Conservation (phyloP, 1,284 basidiomycete species). For the Cystobasidium slooffiae region DNA sequence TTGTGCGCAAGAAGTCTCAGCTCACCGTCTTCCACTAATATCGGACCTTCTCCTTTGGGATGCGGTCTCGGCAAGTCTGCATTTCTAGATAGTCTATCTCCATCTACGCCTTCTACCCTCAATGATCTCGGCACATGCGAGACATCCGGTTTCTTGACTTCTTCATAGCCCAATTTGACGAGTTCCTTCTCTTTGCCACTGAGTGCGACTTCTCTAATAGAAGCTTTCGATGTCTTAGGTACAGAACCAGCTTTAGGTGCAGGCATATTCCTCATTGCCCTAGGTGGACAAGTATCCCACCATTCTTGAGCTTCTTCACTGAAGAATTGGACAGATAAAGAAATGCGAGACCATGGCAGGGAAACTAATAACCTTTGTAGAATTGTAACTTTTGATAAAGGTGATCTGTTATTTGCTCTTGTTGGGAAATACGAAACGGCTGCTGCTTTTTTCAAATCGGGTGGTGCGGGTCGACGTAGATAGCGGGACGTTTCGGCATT, state of each 20-base stretch:
- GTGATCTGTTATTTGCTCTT: conserved; percentile 54
- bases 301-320: conserved; percentile 25
- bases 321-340: conserved; percentile 47
- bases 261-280: conserved; percentile 36
- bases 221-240: conserved; percentile 14
- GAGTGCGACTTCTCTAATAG: neutral
- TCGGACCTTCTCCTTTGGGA: conserved; percentile 58
- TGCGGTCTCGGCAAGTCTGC: conserved; percentile 11
- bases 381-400: conserved; percentile 56
- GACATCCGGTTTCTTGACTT: conserved; percentile 39
- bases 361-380: conserved; percentile 54
- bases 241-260: conserved; percentile 38
- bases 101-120: conserved; percentile 71
- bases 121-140: conserved; percentile 29
- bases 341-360: conserved; percentile 53
- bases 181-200: neutral
- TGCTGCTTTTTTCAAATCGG: neutral
- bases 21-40: conserved; percentile 70
- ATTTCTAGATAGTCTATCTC: conserved; percentile 61
- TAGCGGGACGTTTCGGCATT: conserved; percentile 46
- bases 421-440: conserved; percentile 52
- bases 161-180: conserved; percentile 43
- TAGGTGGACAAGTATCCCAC: conserved; percentile 20
- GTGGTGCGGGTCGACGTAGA: conserved; percentile 40
- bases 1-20: conserved; percentile 8